Evolutionary conservation across 2,329 filamentous ascomycete genomes (phyloP), one percentile per base, ranked within the genome.

Genomic region (Chaetothyriales sp.): DNA sequence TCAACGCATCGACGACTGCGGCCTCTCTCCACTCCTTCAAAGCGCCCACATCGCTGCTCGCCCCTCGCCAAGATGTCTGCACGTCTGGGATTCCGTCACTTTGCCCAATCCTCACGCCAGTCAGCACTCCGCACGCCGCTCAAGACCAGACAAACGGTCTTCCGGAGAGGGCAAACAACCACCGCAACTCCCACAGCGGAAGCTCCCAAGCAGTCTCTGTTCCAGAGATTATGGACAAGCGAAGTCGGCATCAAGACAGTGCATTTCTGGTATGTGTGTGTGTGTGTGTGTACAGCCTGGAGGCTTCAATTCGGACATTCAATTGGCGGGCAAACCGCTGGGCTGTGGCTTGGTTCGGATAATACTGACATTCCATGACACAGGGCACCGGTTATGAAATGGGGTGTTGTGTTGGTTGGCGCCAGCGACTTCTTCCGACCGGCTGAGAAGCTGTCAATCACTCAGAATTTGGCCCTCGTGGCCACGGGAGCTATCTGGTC

Each of bases 341-440:
- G 10, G 22, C 4, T 20, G 4, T 18, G 19, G 44, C 22, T 10
- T 18, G 19, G n/a, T 20, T 18, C 2, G 44, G 44, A 45, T 18
- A 7, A 20, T 44, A 46, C 49, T 50, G 43, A 51, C 37, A 28
- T 2, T 33, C 15, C 7, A 25, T 48, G 45, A 15, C 19, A 46
- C 61, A 90, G 86, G 87, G 89, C 90, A 45, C 90, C 90, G 53
- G 83, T 95, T 60, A 95, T 95, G 89, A 95, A 82, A 84, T 98
- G 92, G 92, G 81, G 80, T 63, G 77, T 98, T 64, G 92, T 97
- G 69, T 74, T 97, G 60, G 88, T 92, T 61, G 92, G 92, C 66
- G 79, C 94, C 66, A 83, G 87, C 62, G 92, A 98, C 74, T 86
- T 98, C 68, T 78, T 83, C 57, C 89, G 92, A 61, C 92, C 92